Evolutionary conservation across 2,329 filamentous ascomycete genomes (phyloP), one percentile per base, ranked within the genome.

Genomic region (Chaetoscypha palmicola): DNA sequence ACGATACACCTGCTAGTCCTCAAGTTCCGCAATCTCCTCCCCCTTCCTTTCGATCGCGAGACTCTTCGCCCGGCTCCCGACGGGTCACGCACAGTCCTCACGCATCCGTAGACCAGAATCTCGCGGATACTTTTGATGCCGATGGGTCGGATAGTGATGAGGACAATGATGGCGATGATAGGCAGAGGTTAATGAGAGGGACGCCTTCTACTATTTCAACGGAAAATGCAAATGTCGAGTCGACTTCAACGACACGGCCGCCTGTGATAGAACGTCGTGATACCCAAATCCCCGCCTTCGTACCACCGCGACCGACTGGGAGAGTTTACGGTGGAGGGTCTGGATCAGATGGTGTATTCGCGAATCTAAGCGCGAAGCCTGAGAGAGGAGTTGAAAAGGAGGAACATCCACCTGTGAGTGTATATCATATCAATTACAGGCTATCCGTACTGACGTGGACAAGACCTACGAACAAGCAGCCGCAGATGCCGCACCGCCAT

Each of bases 391-490:
- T 87, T 50, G 79, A 81, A 54, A 71, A 86, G 46, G 92, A 98
- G 51, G 92, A 98, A 66, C 77, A 86, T 65, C 92, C 92, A 70
- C 92, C 92, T 44, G 90, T 95, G 79, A 54, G 87, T 79, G 17
- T 11, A n/a, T 11, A n/a, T n/a, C n/a, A n/a, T n/a, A n/a, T n/a
- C n/a, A n/a, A n/a, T n/a, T n/a, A n/a, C n/a, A n/a, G n/a, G n/a
- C n/a, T n/a, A n/a, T 21, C 11, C 35, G 3, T 38, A 30, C 24
- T 52, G 20, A 58, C 17, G 22, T 9, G 32, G 34, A 48, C 12
- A 58, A 96, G 87, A 90, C 91, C 26, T 98, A 98, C 64, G 92
- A 98, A 73, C 91, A 97, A 78, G 92, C 92, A 12, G 92, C 92
- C 2, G 91, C 91, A 32, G 92, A 98, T 65, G 85, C 89, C 19